Conservation (phyloP, 108 stramenopile species). For the Chaetoceros muelleri region DNA sequence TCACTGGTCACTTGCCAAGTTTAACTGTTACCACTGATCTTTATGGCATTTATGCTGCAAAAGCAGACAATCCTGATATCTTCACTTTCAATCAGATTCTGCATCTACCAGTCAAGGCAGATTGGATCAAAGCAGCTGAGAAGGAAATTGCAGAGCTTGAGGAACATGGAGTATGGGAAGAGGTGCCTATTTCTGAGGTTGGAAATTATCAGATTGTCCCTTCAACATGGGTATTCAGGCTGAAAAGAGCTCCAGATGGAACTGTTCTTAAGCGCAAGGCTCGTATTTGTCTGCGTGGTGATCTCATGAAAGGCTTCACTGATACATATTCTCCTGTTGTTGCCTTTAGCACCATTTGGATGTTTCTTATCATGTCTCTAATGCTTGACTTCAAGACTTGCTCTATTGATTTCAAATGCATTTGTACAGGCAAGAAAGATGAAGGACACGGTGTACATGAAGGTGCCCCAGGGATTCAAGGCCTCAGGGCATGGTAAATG, state of each 20-base stretch:
- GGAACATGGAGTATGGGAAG: constrained; percentile 4
- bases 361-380: constrained; percentile 10
- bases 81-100: constrained; percentile 11
- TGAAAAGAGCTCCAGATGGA: constrained; percentile 33
- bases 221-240: constrained; percentile 18
- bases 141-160: constrained; percentile 9
- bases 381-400: constrained; percentile 3
- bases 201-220: constrained; percentile 21
- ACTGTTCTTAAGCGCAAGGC: constrained; percentile 31
- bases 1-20: too few relatives aligned
- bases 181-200: constrained; percentile 3
- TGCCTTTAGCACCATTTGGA: constrained; percentile 23
- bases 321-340: constrained; percentile 42
- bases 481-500: too few relatives aligned
- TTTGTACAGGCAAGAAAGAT: too few relatives aligned
- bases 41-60: too few relatives aligned
- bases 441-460: too few relatives aligned
- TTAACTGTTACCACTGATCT: too few relatives aligned
- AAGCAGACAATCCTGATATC: constrained; percentile 17
- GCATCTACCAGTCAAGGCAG: not conserved
- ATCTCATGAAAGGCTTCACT: constrained; percentile 3
- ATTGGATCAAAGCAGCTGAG: constrained; percentile 4
- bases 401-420: too few relatives aligned
- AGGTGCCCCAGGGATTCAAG: too few relatives aligned
- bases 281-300: constrained; percentile 22